A percentile compares a stretch with the other conserved stretches of the same genome.
Conservation (phyloP, 2,329 filamentous ascomycete species). For the Colletotrichum theobromicola region DNA sequence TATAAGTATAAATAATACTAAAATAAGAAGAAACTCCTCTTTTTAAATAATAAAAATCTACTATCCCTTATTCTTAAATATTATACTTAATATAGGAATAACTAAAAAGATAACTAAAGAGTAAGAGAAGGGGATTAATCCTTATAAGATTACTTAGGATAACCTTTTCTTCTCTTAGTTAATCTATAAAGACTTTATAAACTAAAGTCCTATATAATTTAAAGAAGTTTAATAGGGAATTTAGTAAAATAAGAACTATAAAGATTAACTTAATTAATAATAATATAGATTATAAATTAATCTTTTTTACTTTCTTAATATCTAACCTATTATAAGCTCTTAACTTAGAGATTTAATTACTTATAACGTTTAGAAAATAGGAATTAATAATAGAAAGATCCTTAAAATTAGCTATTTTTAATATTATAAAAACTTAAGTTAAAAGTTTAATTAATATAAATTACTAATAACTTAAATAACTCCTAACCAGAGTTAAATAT, state of each 20-base stretch:
- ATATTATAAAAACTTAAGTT: neutral
- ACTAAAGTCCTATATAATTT: neutral
- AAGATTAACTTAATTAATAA: neutral
- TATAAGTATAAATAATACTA: neutral
- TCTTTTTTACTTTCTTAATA: neutral
- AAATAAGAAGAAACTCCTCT: neutral
- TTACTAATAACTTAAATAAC: neutral
- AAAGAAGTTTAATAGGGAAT: neutral
- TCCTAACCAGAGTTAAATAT: neutral
- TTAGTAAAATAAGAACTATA: neutral
- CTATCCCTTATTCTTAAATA: neutral
- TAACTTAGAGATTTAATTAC: neutral
- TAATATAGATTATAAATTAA: neutral
- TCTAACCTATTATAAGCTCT: neutral
- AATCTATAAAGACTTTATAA: too few species aligned
- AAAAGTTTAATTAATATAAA: neutral
- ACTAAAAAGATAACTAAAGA: neutral
- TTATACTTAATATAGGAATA: neutral
- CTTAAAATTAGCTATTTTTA: neutral
- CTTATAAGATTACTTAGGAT: neutral
- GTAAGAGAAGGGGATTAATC: neutral
- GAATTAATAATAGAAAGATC: neutral
- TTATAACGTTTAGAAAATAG: neutral
- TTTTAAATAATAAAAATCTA: neutral
- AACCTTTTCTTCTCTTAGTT: neutral